Evolutionary conservation across 106 monocot species (phyloP), one percentile per base, ranked within the genome.

Genomic region (Apostasia ramifera): DNA sequence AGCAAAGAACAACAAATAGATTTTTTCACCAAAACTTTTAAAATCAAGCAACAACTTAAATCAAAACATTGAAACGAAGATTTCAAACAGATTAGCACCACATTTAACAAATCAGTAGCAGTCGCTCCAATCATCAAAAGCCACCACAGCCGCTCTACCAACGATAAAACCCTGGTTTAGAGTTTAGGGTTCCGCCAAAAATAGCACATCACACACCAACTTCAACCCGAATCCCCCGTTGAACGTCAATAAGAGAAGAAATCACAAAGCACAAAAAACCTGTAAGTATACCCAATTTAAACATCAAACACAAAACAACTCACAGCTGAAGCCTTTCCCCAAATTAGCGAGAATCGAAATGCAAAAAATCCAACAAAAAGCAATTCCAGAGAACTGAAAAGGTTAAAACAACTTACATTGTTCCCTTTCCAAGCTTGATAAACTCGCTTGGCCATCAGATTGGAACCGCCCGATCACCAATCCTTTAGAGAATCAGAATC

Each of bases 371-470:
- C 63, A 63, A 44, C 12, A 52, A 63, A 43, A 63, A 49, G 59
- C 59, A 59, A 59, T 59, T 59, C 40, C 59, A 40, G 9, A 59
- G 2, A 59, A 59, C 8, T 14, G 26, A 56, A 26, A 6, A 15
- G 1, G 39, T 1, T 40, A 8, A 40, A 40, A 0, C 47, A 54
- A 4, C 74, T 79, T 49, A 79, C 79, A 69, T 79, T 79, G 73
- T 50, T 74, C 48, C 79, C 79, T 70, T 74, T 79, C 79, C 79
- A 79, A 47, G 64, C 74, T 74, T 79, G 73, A 70, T 79, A 74
- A 40, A 74, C 79, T 48, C 73, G 68, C 69, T 69, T 74, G 3
- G 67, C 50, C 66, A 66, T 66, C 8, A 38, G 7, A 50, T 47
- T 14, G 6, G 39, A 2, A 8, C 59, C 8, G 3, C 59, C 59